These are phyloP conservation scores for Lizonia empirigonia DNA, from an alignment of 2,329 filamentous ascomycete genomes.

Conservation along the genomic window DNA sequence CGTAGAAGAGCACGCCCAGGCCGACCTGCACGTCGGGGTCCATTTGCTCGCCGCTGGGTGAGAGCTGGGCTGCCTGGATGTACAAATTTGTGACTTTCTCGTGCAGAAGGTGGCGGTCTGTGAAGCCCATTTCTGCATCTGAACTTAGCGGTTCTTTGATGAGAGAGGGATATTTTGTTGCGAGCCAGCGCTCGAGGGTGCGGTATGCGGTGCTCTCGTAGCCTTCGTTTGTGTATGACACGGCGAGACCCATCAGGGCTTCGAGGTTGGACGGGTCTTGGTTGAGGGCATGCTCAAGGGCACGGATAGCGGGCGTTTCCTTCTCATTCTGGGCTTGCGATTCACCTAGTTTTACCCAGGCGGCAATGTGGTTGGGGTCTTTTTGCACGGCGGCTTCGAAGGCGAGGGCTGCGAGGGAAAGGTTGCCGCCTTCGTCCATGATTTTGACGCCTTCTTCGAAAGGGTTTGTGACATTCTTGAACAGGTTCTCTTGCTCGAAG, in stretches of 20 bases:
- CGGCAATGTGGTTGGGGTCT: slow-evolving; percentile 83
- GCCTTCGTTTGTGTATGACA: slow-evolving; percentile 98
- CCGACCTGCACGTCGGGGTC: slow-evolving; percentile 98
- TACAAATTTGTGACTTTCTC: slow-evolving; percentile 89
- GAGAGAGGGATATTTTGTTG: slow-evolving; percentile 89
- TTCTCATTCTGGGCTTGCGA: slow-evolving; percentile 99
- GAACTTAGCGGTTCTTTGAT: slow-evolving; percentile 74
- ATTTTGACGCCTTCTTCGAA: slow-evolving; percentile 94
- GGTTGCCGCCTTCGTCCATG: slow-evolving; percentile 89
- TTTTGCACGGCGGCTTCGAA: slow-evolving; percentile 96
- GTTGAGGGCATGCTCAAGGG: slow-evolving; percentile 87
- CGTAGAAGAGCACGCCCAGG: slow-evolving; percentile 95
- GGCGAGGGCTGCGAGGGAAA: slow-evolving; percentile 88
- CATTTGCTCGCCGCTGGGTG: slow-evolving; percentile 91
- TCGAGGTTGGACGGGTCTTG: slow-evolving; percentile 84
- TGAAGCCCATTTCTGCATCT: slow-evolving; percentile 87
- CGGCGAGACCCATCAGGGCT: slow-evolving; percentile 91
- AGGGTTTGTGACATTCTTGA: slow-evolving; percentile 78
- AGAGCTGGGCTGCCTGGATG: slow-evolving; percentile 89
- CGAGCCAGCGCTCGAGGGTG: slow-evolving; percentile 94
- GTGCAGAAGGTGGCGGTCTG: slow-evolving; percentile 86
- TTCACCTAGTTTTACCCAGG: slow-evolving; percentile 90
- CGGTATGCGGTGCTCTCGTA: slow-evolving; percentile 97
- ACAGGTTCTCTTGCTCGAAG: slow-evolving; percentile 94
- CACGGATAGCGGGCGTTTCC: slow-evolving; percentile 92